Base-by-base conservation (phyloP, 257 asterid genomes). In the Ilex aquifolium region DNA sequence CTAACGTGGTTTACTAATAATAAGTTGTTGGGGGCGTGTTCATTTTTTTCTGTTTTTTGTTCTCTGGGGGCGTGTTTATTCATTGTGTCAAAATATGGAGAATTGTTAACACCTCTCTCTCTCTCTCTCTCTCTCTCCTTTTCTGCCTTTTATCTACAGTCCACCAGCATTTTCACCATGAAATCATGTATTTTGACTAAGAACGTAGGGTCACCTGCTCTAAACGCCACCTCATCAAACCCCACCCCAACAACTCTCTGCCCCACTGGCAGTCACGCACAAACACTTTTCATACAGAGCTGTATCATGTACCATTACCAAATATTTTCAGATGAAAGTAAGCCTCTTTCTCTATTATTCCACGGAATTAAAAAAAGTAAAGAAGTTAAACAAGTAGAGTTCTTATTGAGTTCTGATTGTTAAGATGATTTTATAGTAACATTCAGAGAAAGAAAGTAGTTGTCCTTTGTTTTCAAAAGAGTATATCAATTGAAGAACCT, bases 11-110 rank as follows among this genome's bases (percentile, higher is more conserved):
- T 66, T 63, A 36, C 70, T 72, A 75, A 77, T 81, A 55, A 72
- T 72, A 72, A 72, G 79, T 58, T 77, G 80, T 72, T 77, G 42
- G 77, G 72, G 60, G 55, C 64, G 63, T 63, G 68, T 61, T 63
- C 64, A 54, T 62, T 49, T 21, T 21, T 21, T 21, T 21, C 27
- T 21, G 27, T 21, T 21, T 21, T 21, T 21, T 21, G 27, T 21
- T 21, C 27, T 21, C 27, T 21, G 27, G 27, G 74, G 60, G 55
- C 64, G 65, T 63, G 68, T 61, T 63, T 67, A 54, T 62, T 49
- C 44, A 68, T 32, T 52, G 10, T 62, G 65, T 57, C 59, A 66
- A 46, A 46, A 46, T 10, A 11, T 46, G 10, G 3, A 46, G 52
- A 46, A 10, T 14, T 46, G n/a, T 21, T 21, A 21, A 21, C 0